Evolutionary conservation across 352 stramenopile species (phyloP), one percentile per base, ranked within the genome.

Genomic region (Phytophthora quininea): DNA sequence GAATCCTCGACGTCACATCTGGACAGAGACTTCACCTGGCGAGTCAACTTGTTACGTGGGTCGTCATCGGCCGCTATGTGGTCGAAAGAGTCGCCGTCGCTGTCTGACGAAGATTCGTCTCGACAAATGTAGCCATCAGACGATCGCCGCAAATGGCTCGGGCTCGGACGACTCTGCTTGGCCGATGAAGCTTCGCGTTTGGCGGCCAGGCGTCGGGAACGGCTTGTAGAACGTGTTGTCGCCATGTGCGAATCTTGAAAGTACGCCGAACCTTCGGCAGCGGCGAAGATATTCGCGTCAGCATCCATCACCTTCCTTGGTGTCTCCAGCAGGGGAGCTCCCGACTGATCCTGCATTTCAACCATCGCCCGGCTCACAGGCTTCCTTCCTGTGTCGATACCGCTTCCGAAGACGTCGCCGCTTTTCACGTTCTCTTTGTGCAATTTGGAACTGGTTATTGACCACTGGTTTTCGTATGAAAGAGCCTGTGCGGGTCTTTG

Each of bases 181-280:
- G 42, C 8, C 6, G 2, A n/a, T 1, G n/a, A 33, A 31, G 24
- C 19, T n/a, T 47, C 55, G 12, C 35, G 31, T 24, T 24, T 24
- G 19, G 19, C 19, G 19, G 19, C 19, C 19, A 24, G 19, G 19
- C 33, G 9, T 27, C 45, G 15, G 7, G 10, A 2, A 19, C 52
- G 15, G 1, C 14, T 35, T 3, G 29, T 27, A 2, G 55, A 29
- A 6, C 15, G 30, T 15, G 55, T 19, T 7, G 31, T 52, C 24
- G 54, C 14, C 55, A 62, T 54, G 43, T 54, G 55, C 32, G 55
- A 54, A 43, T 54, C 45, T 35, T 62, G 9, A 27, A 62, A 54
- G 32, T 62, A 62, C 3, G 55, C n/a, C 2, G 45, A 54, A 9
- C 43, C 42, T 59, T 24, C n/a, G 42, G 19, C 19, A 19, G 32